Conservation (phyloP, 108 stramenopile genomes). For the Ochromonas danica region DNA sequence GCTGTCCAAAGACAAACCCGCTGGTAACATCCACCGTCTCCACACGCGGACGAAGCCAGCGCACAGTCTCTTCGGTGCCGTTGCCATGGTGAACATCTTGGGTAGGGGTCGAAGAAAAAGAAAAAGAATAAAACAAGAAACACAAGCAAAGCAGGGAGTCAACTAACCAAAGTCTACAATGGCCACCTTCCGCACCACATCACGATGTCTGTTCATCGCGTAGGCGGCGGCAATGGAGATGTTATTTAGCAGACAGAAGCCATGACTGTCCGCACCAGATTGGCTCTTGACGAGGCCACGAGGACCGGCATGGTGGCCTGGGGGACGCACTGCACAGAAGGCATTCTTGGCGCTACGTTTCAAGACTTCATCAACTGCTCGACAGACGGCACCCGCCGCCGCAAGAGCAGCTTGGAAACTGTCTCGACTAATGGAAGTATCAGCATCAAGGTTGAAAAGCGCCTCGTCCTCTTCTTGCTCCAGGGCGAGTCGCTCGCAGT, state of each 20-base stretch:
- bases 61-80: conserved; percentile 60
- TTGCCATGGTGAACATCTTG: conserved; percentile 47
- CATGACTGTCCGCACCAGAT: conserved; percentile 74
- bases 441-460: conserved; percentile 50
- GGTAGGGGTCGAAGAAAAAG: not conserved
- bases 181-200: conserved; percentile 46
- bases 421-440: conserved; percentile 52
- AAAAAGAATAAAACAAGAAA: conserved; percentile 10
- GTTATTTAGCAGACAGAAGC: conserved; percentile 98
- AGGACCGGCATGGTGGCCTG: conserved; percentile 97
- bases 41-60: conserved; percentile 38
- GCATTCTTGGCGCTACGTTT: conserved; percentile 51
- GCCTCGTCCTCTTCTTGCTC: conserved; percentile 9
- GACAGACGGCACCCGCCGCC: conserved; percentile 65
- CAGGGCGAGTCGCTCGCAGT: conserved; percentile 4
- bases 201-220: conserved; percentile 69
- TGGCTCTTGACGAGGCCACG: conserved; percentile 58
- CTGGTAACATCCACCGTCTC: conserved; percentile 24
- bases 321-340: conserved; percentile 94
- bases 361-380: conserved; percentile 57
- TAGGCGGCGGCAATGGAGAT: conserved; percentile 96
- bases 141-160: not conserved
- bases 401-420: conserved; percentile 70
- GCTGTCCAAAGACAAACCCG: conserved; percentile 26
- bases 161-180: conserved; percentile 66